Evolutionary conservation across 257 asterid genomes (phyloP).

Genomic region (Datura wrightii): DNA sequence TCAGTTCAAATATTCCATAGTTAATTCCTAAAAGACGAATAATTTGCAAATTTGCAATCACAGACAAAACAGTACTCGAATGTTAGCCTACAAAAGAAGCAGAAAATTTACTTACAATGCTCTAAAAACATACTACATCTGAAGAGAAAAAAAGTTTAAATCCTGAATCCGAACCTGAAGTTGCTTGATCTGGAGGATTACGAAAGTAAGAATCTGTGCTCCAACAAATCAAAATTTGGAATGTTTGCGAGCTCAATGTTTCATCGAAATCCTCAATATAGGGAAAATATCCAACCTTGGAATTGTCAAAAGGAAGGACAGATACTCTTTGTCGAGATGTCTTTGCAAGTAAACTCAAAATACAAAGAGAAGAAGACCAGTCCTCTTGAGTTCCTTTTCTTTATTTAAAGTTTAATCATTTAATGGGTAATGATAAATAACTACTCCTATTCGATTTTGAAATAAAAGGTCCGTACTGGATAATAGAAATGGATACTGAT

Average conservation of each 20-base stretch:
- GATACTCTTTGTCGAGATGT: not conserved
- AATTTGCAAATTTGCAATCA: not conserved
- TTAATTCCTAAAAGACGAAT: not conserved
- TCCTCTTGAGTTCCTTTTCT: not conserved
- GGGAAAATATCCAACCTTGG: conserved; percentile 21
- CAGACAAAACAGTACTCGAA: not conserved
- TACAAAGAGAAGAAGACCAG: not conserved
- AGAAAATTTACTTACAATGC: not conserved
- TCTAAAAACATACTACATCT: conserved; percentile 3
- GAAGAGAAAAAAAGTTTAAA: not conserved
- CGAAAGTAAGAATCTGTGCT: not conserved
- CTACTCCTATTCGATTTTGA: not conserved
- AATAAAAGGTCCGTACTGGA: not conserved
- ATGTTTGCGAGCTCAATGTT: not conserved
- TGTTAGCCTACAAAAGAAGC: not conserved
- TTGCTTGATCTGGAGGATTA: conserved; percentile 20
- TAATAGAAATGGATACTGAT: not conserved
- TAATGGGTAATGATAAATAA: not conserved
- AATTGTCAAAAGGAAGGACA: conserved; percentile 4
- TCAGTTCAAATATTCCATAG: conserved; percentile 7
- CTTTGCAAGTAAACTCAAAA: conserved; percentile 18
- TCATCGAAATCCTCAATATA: not conserved
- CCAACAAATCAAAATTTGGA: conserved; percentile 3
- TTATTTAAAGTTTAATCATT: not conserved
- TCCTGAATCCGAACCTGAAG: conserved; percentile 23